Evolutionary conservation across 495 filamentous ascomycete species (phyloP).

Genomic region (Terfezia claveryi): DNA sequence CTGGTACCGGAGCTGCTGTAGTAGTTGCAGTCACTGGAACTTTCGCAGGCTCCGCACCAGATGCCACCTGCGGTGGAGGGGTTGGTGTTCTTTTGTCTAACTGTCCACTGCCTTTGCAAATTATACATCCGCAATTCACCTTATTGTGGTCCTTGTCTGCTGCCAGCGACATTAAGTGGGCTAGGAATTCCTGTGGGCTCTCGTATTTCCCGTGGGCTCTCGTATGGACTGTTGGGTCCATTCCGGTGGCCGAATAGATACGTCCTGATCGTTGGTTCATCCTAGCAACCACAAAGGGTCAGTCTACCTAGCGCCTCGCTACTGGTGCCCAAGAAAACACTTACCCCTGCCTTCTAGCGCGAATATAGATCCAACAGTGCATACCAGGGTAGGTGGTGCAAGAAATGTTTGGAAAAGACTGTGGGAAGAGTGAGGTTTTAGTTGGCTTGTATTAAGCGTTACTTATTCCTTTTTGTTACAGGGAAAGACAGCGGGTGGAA

Average conservation of each 20-base stretch:
- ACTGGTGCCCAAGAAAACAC: background rate
- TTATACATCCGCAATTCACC: constrained; percentile 25
- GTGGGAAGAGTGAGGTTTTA: no score
- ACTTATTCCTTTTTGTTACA: no score
- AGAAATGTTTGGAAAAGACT: no score
- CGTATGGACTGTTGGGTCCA: constrained; percentile 34
- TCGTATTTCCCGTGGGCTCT: no score
- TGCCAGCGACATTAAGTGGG: constrained; percentile 38
- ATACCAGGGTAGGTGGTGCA: background rate
- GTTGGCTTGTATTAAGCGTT: no score
- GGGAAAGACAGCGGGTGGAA: no score
- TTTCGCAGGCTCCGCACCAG: no score
- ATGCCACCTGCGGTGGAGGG: background rate
- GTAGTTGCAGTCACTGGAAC: no score
- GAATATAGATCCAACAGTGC: background rate
- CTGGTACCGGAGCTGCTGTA: no score
- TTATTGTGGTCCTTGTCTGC: constrained; percentile 31
- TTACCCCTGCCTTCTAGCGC: background rate
- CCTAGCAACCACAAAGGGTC: background rate
- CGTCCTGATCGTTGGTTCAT: constrained; percentile 30
- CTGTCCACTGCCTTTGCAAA: constrained; percentile 22
- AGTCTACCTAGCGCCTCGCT: no score
- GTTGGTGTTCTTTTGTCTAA: background rate
- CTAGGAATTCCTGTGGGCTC: constrained; percentile 28
- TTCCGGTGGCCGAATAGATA: constrained; percentile 41